Evolutionary conservation across 768 basidiomycete genomes (phyloP).

Genomic region (Leucosporidium creatinivorum): DNA sequence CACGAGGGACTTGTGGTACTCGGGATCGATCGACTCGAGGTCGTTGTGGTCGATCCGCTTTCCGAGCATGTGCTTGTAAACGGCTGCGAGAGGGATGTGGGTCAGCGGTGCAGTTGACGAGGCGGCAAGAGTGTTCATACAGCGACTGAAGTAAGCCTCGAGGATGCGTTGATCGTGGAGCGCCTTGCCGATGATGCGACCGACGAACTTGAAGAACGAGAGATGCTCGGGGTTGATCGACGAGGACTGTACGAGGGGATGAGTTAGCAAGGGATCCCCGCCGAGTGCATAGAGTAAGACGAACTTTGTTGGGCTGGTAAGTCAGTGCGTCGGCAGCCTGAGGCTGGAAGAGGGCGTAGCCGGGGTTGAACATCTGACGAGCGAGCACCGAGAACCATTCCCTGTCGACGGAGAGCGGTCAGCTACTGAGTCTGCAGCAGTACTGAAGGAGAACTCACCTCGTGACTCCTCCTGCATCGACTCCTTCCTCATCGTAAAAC

Average conservation of each 20-base stretch:
- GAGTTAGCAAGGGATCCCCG: constrained; percentile 49
- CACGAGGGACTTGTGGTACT: constrained; percentile 93
- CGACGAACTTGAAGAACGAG: constrained; percentile 97
- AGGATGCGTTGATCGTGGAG: constrained; percentile 92
- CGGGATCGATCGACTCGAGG: constrained; percentile 95
- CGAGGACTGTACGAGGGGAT: constrained; percentile 71
- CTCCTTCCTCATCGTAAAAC: constrained; percentile 91
- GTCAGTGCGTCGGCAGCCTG: constrained; percentile 90
- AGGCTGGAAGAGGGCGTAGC: constrained; percentile 96
- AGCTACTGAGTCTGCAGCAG: neutral
- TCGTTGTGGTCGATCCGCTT: constrained; percentile 93
- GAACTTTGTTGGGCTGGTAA: constrained; percentile 66
- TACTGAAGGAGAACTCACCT: constrained; percentile 43
- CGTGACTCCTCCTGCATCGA: constrained; percentile 96
- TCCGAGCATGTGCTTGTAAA: constrained; percentile 90
- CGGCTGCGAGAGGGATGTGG: constrained; percentile 45
- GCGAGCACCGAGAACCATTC: constrained; percentile 99
- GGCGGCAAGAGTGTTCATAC: neutral
- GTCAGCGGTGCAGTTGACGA: neutral
- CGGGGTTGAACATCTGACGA: constrained; percentile 97
- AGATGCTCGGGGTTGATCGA: constrained; percentile 93
- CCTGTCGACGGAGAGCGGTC: neutral
- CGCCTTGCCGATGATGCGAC: constrained; percentile 93
- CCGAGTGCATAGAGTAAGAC: constrained; percentile 25
- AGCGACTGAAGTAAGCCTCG: constrained; percentile 92